phyloP scores from a whole-genome alignment of 2,329 filamentous ascomycete genomes.

The Penicillium fuscoglaucum region DNA sequence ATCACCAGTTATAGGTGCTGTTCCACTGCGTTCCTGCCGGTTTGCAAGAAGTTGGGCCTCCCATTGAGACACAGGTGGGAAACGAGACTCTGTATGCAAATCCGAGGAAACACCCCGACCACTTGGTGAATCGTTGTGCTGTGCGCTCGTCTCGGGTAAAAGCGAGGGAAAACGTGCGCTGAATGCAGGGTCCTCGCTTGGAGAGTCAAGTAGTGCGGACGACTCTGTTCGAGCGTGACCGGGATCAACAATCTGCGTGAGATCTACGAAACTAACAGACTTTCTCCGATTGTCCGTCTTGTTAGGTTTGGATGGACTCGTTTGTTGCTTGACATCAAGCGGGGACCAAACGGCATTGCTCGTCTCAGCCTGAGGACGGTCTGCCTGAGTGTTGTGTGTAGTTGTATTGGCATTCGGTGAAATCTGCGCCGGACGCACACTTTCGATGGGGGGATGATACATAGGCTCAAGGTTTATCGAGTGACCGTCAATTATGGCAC shows the following conservation, averaged over 20 bases:
- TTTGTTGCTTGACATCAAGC: background rate
- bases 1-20: background rate
- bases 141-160: conserved; percentile 20
- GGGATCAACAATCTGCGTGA: background rate
- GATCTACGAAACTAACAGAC: conserved; percentile 20
- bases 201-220: conserved; percentile 33
- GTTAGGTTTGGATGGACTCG: background rate
- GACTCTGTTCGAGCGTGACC: background rate
- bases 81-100: conserved; percentile 29
- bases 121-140: background rate
- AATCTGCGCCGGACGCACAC: conserved; percentile 9
- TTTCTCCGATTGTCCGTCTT: conserved; percentile 12
- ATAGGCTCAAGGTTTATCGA: conserved; percentile 44
- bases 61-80: conserved; percentile 42
- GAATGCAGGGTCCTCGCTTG: conserved; percentile 34
- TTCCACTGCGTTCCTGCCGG: conserved; percentile 13
- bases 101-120: conserved; percentile 18
- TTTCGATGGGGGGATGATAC: conserved; percentile 29
- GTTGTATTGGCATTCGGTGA: background rate
- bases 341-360: background rate
- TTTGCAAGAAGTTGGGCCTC: conserved; percentile 37
- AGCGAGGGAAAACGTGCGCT: conserved; percentile 39
- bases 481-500: conserved; percentile 40
- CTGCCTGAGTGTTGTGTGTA: background rate
- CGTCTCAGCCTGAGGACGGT: background rate